Percentiles rank a stretch among this genome's conserved stretches.
These are phyloP conservation scores for Cyberlindnera americana DNA, from an alignment of 805 yeast species.

Conservation along the genomic window DNA sequence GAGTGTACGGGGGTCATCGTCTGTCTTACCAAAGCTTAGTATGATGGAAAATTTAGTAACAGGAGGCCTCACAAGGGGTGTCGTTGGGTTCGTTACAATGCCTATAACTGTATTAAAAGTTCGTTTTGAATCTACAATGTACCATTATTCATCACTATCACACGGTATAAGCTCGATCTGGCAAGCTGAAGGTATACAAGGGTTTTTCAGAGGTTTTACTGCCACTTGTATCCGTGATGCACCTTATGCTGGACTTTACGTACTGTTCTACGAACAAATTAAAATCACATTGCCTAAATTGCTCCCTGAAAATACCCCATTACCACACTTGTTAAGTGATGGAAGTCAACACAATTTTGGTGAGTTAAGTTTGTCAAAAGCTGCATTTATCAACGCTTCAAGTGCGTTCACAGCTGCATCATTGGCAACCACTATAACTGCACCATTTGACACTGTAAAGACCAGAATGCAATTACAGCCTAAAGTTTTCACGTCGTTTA, in stretches of 20 bases:
- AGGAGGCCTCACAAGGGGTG: constrained; percentile 76
- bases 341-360: too few species aligned
- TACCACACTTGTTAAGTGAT: constrained; percentile 9
- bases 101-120: constrained; percentile 91
- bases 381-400: constrained; percentile 61
- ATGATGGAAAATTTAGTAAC: constrained; percentile 65
- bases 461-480: constrained; percentile 84
- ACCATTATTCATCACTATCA: constrained; percentile 59
- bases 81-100: constrained; percentile 87
- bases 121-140: constrained; percentile 78
- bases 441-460: constrained; percentile 93
- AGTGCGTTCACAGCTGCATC: constrained; percentile 82
- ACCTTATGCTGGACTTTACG: constrained; percentile 94
- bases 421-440: constrained; percentile 79
- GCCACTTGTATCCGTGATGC: constrained; percentile 90
- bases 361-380: constrained; percentile 32
- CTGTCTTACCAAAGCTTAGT: constrained; percentile 67
- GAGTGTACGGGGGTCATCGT: constrained; percentile 22
- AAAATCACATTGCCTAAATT: constrained; percentile 51
- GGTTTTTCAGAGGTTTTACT: constrained; percentile 83
- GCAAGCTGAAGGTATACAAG: constrained; percentile 47
- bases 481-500: constrained; percentile 37
- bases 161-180: constrained; percentile 61
- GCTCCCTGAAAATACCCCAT: constrained; percentile 4
- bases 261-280: constrained; percentile 75